phyloP scores from a whole-genome alignment of 2,329 filamentous ascomycete species.

The Cladosporium velox region DNA sequence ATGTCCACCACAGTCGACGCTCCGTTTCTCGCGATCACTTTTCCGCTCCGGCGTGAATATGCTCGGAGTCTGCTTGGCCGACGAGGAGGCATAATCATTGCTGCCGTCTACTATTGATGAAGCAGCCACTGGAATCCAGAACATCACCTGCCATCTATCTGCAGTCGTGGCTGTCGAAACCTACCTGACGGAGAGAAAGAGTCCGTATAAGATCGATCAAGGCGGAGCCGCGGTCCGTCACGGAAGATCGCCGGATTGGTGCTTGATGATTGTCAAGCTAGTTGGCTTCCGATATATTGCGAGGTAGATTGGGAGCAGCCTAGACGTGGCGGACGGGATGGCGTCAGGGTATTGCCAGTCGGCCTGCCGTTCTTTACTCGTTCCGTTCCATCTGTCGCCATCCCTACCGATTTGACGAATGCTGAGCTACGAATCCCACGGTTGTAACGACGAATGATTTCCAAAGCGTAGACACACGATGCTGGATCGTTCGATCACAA shows the following conservation, averaged over 20 bases:
- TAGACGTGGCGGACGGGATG: background rate
- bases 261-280: background rate
- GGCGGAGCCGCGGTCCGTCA: slow-evolving; percentile 10
- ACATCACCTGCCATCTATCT: background rate
- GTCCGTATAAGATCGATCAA: background rate
- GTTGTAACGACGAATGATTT: background rate
- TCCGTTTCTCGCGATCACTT: no score
- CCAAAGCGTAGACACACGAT: background rate
- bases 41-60: background rate
- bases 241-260: background rate
- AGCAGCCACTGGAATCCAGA: background rate
- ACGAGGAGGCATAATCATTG: background rate
- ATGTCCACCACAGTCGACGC: background rate
- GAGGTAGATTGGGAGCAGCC: background rate
- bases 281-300: background rate
- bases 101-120: background rate
- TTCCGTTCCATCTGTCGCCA: background rate
- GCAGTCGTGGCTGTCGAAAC: background rate
- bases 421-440: background rate
- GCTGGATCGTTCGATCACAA: background rate
- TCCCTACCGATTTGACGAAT: background rate
- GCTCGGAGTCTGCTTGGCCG: slow-evolving; percentile 1
- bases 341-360: background rate
- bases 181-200: background rate
- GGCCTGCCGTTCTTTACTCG: background rate